Base-by-base conservation (phyloP, 495 filamentous ascomycete species). In the Trichoderma parareesei region DNA sequence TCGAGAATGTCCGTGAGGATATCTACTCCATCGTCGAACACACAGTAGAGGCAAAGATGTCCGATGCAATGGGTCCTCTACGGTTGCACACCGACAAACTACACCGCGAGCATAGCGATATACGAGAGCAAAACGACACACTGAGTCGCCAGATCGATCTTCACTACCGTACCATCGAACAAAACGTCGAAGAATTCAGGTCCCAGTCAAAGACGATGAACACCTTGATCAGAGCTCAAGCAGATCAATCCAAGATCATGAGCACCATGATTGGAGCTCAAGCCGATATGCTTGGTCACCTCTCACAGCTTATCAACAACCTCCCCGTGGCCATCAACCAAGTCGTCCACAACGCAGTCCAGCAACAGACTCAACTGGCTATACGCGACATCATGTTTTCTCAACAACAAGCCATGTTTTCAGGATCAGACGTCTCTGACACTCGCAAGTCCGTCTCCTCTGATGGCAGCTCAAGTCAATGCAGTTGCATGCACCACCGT, bases 341-440 rank as follows among this genome's bases (percentile, higher is more conserved):
- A 38, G 42, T 63, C 10, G 61, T 63, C 20, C 35, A 42, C 61
- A 33, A 18, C 20, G 43, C 41, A 46, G 60, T 63, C 8, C 41
- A 44, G 8, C 61, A 63, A 40, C 61, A 63, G 13, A 14, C 43
- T 37, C 41, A 63, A 37, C n/a, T 46, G 14, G 61, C 61, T 43
- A 44, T 63, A 48, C 41, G 43, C 18, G 33, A 63, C 13, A 44
- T 63, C 42, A 63, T 63, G 61, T 37, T 33, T 48, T 42, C 61
- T 18, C 61, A 63, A 16, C 61, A 63, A 49, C 61, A 63, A 35
- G 61, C 61, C n/a, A 63, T 63, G 61, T n/a, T 63, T 10, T 44
- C 61, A 9, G 40, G 49, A 14, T 42, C 53, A 10, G 53, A 57
- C 14, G 53, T 33, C 20, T 57, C 53, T 14, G 53, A 10, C 0